phyloP scores from a whole-genome alignment of 2,329 filamentous ascomycete species.

The Fusarium sp. region DNA sequence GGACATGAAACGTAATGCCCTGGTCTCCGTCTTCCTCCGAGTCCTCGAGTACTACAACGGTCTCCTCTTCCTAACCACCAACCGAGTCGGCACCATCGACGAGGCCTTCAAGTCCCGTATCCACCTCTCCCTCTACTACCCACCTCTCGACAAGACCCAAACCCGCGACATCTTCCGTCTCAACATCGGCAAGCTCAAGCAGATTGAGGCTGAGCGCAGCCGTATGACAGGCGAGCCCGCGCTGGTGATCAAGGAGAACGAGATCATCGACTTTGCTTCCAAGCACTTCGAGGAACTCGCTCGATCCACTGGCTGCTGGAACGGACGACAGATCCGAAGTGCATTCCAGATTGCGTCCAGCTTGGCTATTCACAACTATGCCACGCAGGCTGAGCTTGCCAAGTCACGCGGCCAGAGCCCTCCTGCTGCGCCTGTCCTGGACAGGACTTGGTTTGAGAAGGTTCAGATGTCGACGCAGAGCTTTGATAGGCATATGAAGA shows the following conservation, averaged over 20 bases:
- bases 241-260: conserved; percentile 51
- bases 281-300: conserved; percentile 51
- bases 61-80: conserved; percentile 63
- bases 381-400: conserved; percentile 48
- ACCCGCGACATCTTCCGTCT: conserved; percentile 57
- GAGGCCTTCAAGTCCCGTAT: conserved; percentile 63
- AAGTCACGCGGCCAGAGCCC: conserved; percentile 50
- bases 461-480: conserved; percentile 58
- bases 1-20: conserved; percentile 52
- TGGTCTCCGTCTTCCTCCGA: conserved; percentile 59
- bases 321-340: conserved; percentile 55
- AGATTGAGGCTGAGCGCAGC: conserved; percentile 53
- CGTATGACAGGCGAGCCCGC: conserved; percentile 52
- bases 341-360: conserved; percentile 54
- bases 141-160: conserved; percentile 53
- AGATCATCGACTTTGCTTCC: conserved; percentile 53
- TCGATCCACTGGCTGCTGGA: conserved; percentile 49
- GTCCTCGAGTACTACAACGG: conserved; percentile 62
- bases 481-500: conserved; percentile 58
- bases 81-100: conserved; percentile 61
- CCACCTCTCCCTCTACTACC: conserved; percentile 59
- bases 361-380: conserved; percentile 54
- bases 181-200: conserved; percentile 54
- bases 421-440: conserved; percentile 53
- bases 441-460: conserved; percentile 55